A percentile compares a stretch with the other conserved stretches of the same genome.
phyloP scores from a whole-genome alignment of 2,329 filamentous ascomycete genomes.

The Blumeria hordei region DNA sequence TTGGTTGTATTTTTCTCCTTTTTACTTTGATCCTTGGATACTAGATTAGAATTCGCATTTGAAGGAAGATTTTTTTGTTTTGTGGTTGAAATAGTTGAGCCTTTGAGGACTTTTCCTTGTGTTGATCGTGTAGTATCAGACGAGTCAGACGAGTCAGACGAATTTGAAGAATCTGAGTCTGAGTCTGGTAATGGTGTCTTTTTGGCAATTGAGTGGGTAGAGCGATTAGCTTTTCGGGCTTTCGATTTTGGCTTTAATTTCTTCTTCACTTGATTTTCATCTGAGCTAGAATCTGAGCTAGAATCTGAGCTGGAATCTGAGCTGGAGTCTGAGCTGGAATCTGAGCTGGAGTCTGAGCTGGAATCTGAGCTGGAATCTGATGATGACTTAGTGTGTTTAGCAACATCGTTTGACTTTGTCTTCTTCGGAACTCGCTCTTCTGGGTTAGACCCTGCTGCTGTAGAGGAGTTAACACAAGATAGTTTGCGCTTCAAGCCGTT shows the following conservation, averaged over 20 bases:
- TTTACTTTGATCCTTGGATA: neutral
- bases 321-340: constrained; percentile 7
- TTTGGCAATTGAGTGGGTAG: constrained; percentile 9
- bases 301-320: constrained; percentile 11
- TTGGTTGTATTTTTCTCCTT: constrained; percentile 1
- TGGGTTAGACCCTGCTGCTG: no score
- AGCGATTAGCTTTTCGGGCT: no score
- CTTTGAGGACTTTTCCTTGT: constrained; percentile 9
- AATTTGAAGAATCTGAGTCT: constrained; percentile 8
- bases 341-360: constrained; percentile 9
- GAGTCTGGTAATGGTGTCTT: constrained; percentile 12
- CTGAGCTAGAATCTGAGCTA: constrained; percentile 4
- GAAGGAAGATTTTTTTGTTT: constrained; percentile 9
- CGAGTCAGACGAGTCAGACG: constrained; percentile 16
- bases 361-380: neutral
- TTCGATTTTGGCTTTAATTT: no score
- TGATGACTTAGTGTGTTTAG: constrained; percentile 7
- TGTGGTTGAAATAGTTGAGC: constrained; percentile 14
- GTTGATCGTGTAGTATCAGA: constrained; percentile 14
- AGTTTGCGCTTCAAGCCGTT: no score
- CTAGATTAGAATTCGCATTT: constrained; percentile 3
- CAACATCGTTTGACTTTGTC: no score
- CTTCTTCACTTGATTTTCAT: constrained; percentile 17
- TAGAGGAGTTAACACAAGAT: no score
- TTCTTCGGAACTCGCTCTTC: no score